These are phyloP conservation scores for Protomyces gravidus DNA, from an alignment of 1,139 yeast genomes.

Conservation along the genomic window DNA sequence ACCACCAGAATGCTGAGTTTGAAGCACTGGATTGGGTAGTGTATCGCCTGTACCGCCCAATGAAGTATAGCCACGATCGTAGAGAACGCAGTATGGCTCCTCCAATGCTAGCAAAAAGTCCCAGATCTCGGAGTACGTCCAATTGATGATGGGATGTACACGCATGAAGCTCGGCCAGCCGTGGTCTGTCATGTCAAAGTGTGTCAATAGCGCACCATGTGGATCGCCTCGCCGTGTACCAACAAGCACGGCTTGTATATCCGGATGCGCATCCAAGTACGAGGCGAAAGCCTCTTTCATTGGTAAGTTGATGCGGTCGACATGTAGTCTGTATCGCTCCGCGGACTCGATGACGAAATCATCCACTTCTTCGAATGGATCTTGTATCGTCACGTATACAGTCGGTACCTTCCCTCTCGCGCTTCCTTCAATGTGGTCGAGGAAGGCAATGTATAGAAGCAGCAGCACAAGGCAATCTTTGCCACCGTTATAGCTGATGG, in stretches of 20 bases:
- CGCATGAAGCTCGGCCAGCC: conserved; percentile 84
- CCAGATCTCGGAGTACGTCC: conserved; percentile 80
- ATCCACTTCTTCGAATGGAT: conserved; percentile 61
- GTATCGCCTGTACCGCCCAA: conserved; percentile 72
- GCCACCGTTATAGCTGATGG: conserved; percentile 84
- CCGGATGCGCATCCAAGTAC: conserved; percentile 50
- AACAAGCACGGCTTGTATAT: conserved; percentile 62
- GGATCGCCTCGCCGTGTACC: conserved; percentile 84
- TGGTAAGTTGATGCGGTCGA: conserved; percentile 41
- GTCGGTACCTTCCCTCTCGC: conserved; percentile 42
- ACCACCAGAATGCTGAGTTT: conserved; percentile 34
- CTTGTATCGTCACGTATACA: conserved; percentile 66
- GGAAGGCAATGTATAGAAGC: conserved; percentile 48
- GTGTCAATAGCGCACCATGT: conserved; percentile 53
- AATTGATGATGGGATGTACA: conserved; percentile 74
- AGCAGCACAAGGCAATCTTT: conserved; percentile 86
- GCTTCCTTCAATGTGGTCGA: conserved; percentile 38
- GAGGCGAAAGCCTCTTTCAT: conserved; percentile 63
- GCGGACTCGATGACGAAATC: conserved; percentile 43
- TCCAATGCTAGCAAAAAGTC: conserved; percentile 50
- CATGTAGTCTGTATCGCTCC: conserved; percentile 39
- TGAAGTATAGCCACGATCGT: conserved; percentile 76
- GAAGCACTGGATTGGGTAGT: conserved; percentile 57
- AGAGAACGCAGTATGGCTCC: conserved; percentile 61
- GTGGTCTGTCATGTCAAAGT: conserved; percentile 67